Base-by-base conservation (phyloP, 192 early-diverging fungal species). In the Neocallimastix lanati region DNA sequence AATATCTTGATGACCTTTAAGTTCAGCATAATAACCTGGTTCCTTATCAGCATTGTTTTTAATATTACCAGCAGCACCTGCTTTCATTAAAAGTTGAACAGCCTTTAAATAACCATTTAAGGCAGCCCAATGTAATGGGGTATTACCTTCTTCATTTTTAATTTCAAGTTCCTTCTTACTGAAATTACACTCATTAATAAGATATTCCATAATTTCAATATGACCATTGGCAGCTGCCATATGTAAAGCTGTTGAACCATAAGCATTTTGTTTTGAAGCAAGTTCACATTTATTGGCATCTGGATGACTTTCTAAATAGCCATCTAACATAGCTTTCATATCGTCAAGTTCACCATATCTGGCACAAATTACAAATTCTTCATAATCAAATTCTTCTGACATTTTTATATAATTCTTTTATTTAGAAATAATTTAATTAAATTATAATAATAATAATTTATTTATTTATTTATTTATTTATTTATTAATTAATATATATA, bases 201-300 rank as follows among this genome's bases (percentile, higher is more conserved):
- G 84, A 25, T 88, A 81, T 30, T 91, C 87, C 0, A 91, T 86
- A 76, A 91, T 88, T 83, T 90, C 85, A 76, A 91, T 21, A 80
- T 94, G 91, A 67, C 92, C 92, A 83, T 95, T 95, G 67, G 93
- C 94, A 77, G 88, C 83, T 38, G 94, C 93, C 89, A 92, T 92
- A 82, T 94, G 93, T n/a, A 95, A 82, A 4, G 92, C 88, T 6
- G 93, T 93, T 81, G 88, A 88, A 78, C 91, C 89, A 76, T 79
- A 84, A 15, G 88, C 85, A 67, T 88, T 88, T 77, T 84, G 81
- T 33, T 80, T 77, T 11, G 50, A 37, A 83, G 58, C 81, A 14
- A 82, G 78, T 16, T 78, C 79, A 7, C 84, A 76, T 16, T 33
- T 58, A 28, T 84, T 78, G 29, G 80, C 78, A 6, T 81, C 81